phyloP scores from a whole-genome alignment of 208 protist genomes.

The Crithidia brevicula region DNA sequence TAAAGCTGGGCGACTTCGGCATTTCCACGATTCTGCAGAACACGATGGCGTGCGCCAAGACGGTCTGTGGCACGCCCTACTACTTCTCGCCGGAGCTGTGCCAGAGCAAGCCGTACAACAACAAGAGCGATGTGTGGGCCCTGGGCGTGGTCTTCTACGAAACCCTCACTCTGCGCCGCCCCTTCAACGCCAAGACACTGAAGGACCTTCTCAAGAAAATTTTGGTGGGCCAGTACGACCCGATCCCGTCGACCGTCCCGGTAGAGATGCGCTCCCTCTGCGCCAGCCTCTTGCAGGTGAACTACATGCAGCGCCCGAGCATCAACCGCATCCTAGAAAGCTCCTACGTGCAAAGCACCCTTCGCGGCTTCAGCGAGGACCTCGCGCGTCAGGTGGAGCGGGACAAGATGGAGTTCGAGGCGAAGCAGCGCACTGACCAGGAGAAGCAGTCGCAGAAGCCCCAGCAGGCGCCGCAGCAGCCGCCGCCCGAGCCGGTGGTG shows the following conservation, averaged over 20 bases:
- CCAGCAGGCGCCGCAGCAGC: constrained; percentile 6
- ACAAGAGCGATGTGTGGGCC: constrained; percentile 94
- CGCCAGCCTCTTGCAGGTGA: constrained; percentile 81
- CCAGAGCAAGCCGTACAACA: constrained; percentile 95
- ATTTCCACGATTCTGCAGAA: constrained; percentile 94
- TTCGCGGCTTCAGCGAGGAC: constrained; percentile 83
- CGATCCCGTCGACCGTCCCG: constrained; percentile 78
- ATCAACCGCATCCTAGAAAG: constrained; percentile 91
- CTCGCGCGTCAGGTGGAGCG: constrained; percentile 86
- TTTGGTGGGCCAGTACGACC: constrained; percentile 84
- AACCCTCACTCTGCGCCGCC: constrained; percentile 87
- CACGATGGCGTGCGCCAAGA: constrained; percentile 92
- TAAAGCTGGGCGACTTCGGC: constrained; percentile 93
- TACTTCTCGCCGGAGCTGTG: constrained; percentile 97
- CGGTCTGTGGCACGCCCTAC: constrained; percentile 96
- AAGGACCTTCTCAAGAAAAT: constrained; percentile 94
- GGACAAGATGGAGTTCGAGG: constrained; percentile 81
- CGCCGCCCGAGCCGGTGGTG: neutral
- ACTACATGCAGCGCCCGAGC: constrained; percentile 80
- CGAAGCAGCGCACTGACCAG: constrained; percentile 36
- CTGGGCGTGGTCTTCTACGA: constrained; percentile 93
- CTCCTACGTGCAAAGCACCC: constrained; percentile 81
- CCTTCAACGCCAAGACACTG: constrained; percentile 88
- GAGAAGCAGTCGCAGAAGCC: constrained; percentile 18
- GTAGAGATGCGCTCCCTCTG: constrained; percentile 83